Evolutionary conservation across 2,329 filamentous ascomycete genomes (phyloP).

Genomic region (Fusarium guadeloupense): DNA sequence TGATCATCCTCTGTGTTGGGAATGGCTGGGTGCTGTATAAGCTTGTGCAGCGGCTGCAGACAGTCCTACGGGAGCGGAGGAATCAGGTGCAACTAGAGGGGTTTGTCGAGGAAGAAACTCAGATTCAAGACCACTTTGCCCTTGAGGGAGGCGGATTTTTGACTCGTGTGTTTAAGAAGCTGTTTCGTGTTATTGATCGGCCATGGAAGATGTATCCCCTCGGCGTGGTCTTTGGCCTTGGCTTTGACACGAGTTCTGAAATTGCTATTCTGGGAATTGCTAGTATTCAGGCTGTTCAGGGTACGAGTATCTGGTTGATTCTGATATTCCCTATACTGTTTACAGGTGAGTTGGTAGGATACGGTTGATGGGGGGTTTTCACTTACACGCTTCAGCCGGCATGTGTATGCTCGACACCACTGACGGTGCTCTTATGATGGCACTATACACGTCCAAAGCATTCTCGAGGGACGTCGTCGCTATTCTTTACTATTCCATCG

Average conservation of each 20-base stretch:
- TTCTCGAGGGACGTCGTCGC: conserved; percentile 85
- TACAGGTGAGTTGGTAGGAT: conserved; percentile 66
- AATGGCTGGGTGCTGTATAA: conserved; percentile 88
- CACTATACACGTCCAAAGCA: conserved; percentile 83
- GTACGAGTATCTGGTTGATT: conserved; percentile 93
- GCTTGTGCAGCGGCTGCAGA: conserved; percentile 73
- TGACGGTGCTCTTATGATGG: conserved; percentile 95
- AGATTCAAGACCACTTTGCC: conserved; percentile 61
- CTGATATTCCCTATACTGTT: conserved; percentile 91
- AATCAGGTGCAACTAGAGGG: conserved; percentile 41
- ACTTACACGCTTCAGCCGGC: conserved; percentile 64
- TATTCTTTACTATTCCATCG: conserved; percentile 92
- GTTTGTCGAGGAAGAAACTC: conserved; percentile 33
- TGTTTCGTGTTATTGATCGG: conserved; percentile 78
- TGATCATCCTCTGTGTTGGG: conserved; percentile 82
- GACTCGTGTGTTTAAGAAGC: conserved; percentile 72
- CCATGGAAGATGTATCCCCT: conserved; percentile 98
- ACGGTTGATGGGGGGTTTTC: not conserved
- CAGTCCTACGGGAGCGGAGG: conserved; percentile 59
- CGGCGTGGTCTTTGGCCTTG: conserved; percentile 87
- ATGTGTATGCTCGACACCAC: conserved; percentile 96
- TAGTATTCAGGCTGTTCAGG: conserved; percentile 83
- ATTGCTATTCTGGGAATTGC: conserved; percentile 92
- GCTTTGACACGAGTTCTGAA: conserved; percentile 95
- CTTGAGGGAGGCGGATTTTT: conserved; percentile 82